Evolutionary conservation across 306 rosid species (phyloP).

Genomic region (Neltuma alba): DNA sequence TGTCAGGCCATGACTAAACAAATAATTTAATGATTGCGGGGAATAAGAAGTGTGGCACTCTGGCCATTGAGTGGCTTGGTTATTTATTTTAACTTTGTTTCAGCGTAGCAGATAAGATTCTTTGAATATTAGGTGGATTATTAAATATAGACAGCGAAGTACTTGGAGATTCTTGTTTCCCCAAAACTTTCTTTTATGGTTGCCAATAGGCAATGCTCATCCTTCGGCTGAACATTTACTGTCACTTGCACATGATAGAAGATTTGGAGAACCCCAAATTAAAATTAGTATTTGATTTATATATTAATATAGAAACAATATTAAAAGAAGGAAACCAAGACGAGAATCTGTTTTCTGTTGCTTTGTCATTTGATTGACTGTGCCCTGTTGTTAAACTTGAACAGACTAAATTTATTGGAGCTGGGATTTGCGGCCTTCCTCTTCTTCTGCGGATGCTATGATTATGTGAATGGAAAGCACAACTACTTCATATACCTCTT

Average conservation of each 20-base stretch:
- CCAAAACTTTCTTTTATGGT: constrained; percentile 16
- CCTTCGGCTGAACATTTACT: background rate
- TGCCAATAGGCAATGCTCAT: constrained; percentile 4
- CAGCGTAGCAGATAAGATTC: constrained; percentile 37
- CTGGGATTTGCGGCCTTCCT: constrained; percentile 84
- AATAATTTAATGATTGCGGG: constrained; percentile 38
- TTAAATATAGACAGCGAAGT: constrained; percentile 14
- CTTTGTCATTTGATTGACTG: too few relatives aligned
- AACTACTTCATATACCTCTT: constrained; percentile 82
- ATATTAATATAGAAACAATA: background rate
- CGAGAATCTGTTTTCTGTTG: background rate
- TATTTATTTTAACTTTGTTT: constrained; percentile 23
- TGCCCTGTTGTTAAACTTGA: constrained; percentile 23
- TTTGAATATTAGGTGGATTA: constrained; percentile 26
- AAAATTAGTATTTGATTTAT: background rate
- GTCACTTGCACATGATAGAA: constrained; percentile 23
- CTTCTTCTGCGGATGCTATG: constrained; percentile 88
- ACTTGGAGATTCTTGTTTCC: constrained; percentile 35
- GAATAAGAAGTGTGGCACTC: constrained; percentile 33
- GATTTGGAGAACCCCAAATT: constrained; percentile 4
- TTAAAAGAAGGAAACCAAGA: background rate
- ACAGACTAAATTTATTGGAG: constrained; percentile 75
- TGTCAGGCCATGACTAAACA: background rate
- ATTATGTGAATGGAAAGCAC: constrained; percentile 80
- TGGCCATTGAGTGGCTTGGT: constrained; percentile 5